Base-by-base conservation (phyloP, 495 filamentous ascomycete species). In the Aspergillus incahuasiensis region DNA sequence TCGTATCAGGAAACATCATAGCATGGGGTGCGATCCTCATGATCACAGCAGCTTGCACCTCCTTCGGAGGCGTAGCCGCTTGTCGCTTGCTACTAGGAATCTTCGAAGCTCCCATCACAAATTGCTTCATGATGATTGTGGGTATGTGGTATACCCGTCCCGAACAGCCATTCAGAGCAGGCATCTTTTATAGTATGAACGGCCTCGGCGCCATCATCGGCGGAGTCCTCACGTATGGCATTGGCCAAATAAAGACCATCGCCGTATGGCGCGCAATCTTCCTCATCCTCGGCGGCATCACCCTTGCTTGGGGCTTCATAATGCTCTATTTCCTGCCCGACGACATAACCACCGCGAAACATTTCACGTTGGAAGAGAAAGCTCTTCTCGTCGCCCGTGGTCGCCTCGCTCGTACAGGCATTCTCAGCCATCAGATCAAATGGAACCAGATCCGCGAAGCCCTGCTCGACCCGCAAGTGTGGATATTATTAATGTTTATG, bases 201-300 rank as follows among this genome's bases (percentile, higher is more conserved):
- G 75, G 76, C 21, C 66, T 79, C 8, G 76, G 75, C 18, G 71
- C 73, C 0, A 68, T 73, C 57, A 57, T 81, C 28, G 45, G 75
- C 21, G 76, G 77, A 1, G 60, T 81, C 6, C 67, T 81, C 59
- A 79, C 77, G 28, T 79, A 72, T 58, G 78, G 73, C 7, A 74
- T 81, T 48, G 78, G 78, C 13, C 74, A 74, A 41, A 75, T 79
- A 51, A 63, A 73, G 20, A 70, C 69, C 12, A 68, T 73, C 35
- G 65, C 69, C 9, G 70, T 74, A 8, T 76, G 74, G 72, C 60
- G 65, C 20, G 69, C 68, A 1, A 71, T 75, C 9, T 76, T 69
- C 49, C 63, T 74, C 24, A 71, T 76, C 34, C 62, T 66, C 22
- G 72, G 71, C 16, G 68, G 63, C 4, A 50, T 73, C 21, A 75